A percentile compares a stretch with the other conserved stretches of the same genome.
These are phyloP conservation scores for Umbellularia californica DNA, from an alignment of 164 flowering plant genomes.

Conservation along the genomic window DNA sequence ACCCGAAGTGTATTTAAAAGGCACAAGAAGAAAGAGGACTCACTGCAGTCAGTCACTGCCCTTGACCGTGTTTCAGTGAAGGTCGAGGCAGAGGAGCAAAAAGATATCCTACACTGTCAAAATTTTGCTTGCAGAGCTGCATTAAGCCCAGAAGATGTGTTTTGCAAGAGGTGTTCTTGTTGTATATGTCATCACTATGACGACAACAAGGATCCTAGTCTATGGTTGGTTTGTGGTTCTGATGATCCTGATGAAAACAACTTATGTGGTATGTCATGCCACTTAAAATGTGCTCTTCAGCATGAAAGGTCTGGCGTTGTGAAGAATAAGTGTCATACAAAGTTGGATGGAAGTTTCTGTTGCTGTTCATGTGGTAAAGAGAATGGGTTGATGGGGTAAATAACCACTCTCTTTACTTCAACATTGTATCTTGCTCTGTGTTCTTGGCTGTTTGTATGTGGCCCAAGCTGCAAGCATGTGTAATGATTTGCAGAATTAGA, in stretches of 20 bases:
- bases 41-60: constrained; percentile 35
- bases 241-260: constrained; percentile 59
- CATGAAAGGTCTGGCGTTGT: constrained; percentile 62
- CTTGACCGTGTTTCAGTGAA: constrained; percentile 14
- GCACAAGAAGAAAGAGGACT: constrained; percentile 66
- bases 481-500: not conserved
- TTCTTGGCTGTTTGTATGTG: not conserved
- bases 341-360: constrained; percentile 67
- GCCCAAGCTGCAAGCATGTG: not conserved
- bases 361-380: constrained; percentile 83
- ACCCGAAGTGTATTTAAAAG: constrained; percentile 44
- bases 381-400: constrained; percentile 80
- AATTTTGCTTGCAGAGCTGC: constrained; percentile 87
- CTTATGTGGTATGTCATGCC: constrained; percentile 88
- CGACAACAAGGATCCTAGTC: constrained; percentile 97
- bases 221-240: constrained; percentile 83
- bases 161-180: constrained; percentile 95
- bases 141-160: constrained; percentile 46
- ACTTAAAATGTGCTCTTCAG: constrained; percentile 83
- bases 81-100: constrained; percentile 20
- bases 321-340: constrained; percentile 28
- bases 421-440: not conserved
- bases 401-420: not conserved
- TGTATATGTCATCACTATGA: constrained; percentile 80
- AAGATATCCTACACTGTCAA: constrained; percentile 39